Evolutionary conservation across 2,329 filamentous ascomycete genomes (phyloP), one percentile per base, ranked within the genome.

Genomic region (Purpureocillium lavendulum): DNA sequence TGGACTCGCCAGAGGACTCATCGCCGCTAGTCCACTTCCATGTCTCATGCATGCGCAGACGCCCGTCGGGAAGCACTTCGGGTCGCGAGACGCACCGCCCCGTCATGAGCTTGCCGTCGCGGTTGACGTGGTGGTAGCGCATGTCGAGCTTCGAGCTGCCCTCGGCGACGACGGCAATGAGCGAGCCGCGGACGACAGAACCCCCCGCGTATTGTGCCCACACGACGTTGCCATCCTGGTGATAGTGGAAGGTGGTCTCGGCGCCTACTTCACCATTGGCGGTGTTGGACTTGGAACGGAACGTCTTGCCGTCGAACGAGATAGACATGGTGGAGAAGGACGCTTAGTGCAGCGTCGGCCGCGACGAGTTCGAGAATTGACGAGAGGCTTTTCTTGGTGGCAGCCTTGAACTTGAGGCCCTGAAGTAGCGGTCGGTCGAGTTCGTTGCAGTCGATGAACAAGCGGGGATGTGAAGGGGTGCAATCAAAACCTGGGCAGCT

Each of bases 61-160:
- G 36, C 15, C 49, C 52, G 34, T 55, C 52, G 9, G 16, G 42
- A 29, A 52, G 35, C 29, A 41, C 41, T 42, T 50, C 49, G 3
- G 49, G 46, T 30, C 24, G 43, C 4, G 47, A 49, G 29, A 26
- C 38, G 39, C 53, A 54, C 31, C 39, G 40, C 2, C 50, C 50
- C 30, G 52, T 53, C 53, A 54, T 54, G 32, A 54, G 42, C 35
- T 49, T 48, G 11, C 52, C 51, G 2, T 41, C 28, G 10, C 29
- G 30, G 36, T 56, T 51, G 35, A 53, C 49, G 21, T 56, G 53
- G 36, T 55, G 47, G 33, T 54, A 53, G 12, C 52, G 51, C 50
- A 52, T 53, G 33, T 54, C 52, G 6, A 54, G 44, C 17, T 42
- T 51, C 50, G 32, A 26, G 6, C 10, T 10, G 21, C 21, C 21